Percentiles rank a stretch among this genome's conserved stretches.
These are phyloP conservation scores for Lophiostoma macrostomum DNA, from an alignment of 495 filamentous ascomycete genomes.

Conservation along the genomic window DNA sequence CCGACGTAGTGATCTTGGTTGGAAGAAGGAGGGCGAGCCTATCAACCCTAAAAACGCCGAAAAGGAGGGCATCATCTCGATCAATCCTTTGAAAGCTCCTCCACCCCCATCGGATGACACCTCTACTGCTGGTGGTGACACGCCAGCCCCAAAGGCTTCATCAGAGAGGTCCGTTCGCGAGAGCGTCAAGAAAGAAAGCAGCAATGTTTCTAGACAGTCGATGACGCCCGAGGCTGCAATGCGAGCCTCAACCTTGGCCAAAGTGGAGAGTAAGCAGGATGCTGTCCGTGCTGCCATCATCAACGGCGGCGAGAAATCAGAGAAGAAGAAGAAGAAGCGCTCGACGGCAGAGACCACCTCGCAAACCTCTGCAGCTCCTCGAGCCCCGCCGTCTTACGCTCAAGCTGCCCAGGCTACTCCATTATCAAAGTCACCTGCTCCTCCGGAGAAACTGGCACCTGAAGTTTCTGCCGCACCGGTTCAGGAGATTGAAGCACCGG, in stretches of 20 bases:
- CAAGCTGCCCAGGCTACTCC: constrained; percentile 28
- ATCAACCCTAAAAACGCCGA: constrained; percentile 71
- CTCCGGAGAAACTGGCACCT: neutral
- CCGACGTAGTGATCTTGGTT: constrained; percentile 84
- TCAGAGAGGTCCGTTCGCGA: constrained; percentile 28
- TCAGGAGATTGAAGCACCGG: constrained; percentile 16
- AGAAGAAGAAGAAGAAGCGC: constrained; percentile 51
- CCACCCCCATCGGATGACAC: constrained; percentile 42
- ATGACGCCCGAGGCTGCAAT: constrained; percentile 33
- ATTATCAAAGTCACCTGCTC: constrained; percentile 15
- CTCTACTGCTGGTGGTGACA: constrained; percentile 49
- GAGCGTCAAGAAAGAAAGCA: constrained; percentile 44
- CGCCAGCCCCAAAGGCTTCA: constrained; percentile 17
- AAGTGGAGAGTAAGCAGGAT: constrained; percentile 45
- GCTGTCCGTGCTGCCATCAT: constrained; percentile 40
- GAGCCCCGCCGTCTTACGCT: constrained; percentile 26
- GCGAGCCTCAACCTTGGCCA: constrained; percentile 34
- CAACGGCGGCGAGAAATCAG: constrained; percentile 41
- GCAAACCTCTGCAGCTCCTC: constrained; percentile 35
- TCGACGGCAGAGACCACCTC: constrained; percentile 20
- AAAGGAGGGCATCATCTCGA: constrained; percentile 57
- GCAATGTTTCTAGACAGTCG: constrained; percentile 45
- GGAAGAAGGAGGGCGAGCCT: constrained; percentile 81
- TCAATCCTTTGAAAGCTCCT: constrained; percentile 49
- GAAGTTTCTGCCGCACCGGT: neutral